Evolutionary conservation across 2,329 filamentous ascomycete genomes (phyloP).

Genomic region (Pyrenochaeta sp.): DNA sequence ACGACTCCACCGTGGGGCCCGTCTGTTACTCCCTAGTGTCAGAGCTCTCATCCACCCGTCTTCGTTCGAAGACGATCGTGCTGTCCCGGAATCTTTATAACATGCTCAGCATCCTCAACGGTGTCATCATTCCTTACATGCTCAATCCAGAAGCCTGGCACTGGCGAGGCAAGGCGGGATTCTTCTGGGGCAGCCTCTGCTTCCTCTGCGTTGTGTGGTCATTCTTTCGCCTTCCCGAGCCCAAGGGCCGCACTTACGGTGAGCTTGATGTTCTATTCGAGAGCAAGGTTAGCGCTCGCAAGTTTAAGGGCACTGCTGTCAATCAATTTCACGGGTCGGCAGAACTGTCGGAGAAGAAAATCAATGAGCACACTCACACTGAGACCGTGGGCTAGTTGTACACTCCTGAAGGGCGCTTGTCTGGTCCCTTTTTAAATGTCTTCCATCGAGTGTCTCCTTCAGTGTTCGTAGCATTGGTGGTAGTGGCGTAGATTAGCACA

Average conservation of each 20-base stretch:
- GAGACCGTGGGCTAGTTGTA: no score
- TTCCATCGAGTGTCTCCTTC: no score
- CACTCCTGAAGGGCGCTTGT: no score
- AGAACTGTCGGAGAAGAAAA: no score
- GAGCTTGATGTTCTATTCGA: conserved; percentile 35
- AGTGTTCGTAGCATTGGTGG: no score
- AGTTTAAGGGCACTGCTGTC: conserved; percentile 14
- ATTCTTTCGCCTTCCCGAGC: conserved; percentile 35
- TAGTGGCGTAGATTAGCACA: no score
- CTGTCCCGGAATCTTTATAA: conserved; percentile 66
- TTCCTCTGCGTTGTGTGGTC: conserved; percentile 30
- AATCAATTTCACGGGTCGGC: no score
- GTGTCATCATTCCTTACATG: conserved; percentile 36
- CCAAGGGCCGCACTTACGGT: conserved; percentile 30
- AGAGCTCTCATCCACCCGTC: conserved; percentile 79
- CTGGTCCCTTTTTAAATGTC: no score
- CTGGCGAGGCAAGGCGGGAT: conserved; percentile 34
- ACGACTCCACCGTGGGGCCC: conserved; percentile 75
- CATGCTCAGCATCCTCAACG: conserved; percentile 32
- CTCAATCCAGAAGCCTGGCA: conserved; percentile 35
- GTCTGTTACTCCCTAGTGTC: conserved; percentile 87
- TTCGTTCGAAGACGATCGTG: conserved; percentile 89
- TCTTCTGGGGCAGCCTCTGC: conserved; percentile 31
- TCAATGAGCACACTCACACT: no score
- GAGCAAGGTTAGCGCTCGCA: conserved; percentile 33